Base-by-base conservation (phyloP, 2,329 filamentous ascomycete genomes). In the Reticulascus tulasneorum region DNA sequence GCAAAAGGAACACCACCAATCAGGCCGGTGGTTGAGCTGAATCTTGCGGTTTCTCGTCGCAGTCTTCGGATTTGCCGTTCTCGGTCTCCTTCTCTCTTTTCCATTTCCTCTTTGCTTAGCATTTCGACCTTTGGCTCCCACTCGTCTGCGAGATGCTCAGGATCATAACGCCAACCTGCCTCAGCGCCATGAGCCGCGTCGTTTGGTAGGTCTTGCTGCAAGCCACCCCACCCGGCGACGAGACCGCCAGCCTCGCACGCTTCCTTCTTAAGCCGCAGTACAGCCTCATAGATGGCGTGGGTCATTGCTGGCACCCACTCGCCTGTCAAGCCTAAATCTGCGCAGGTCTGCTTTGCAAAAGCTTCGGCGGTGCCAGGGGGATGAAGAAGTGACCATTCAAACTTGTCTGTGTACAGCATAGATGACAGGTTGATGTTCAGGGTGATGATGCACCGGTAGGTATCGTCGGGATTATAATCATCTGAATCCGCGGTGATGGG, bases 291-390 rank as follows among this genome's bases (percentile, higher is more conserved):
- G 49, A 98, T 97, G 22, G 90, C 93, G 55, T 96, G 91, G 11
- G 93, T 87, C 68, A 98, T 87, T 20, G 88, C 87, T 4, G 89
- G 86, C 5, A 95, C 80, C 89, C 93, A 98, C 64, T 98, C 93
- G 29, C 89, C 88, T 7, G 82, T 75, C 35, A 98, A 69, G 7
- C 91, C 91, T 8, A 98, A 70, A 56, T 98, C 93, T 19, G 88
- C 86, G 56, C 93, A 97, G 0, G 93, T 97, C 47, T 88, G 80
- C 55, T 87, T 88, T 22, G 93, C 90, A 58, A 97, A 97, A 10
- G 84, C 79, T 59, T 98, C 91, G 0, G 93, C 88, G 26, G 91
- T 89, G 16, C 91, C 91, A 2, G 89, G 85, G 3, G 90, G 89
- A 53, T 97, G 90, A 13, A 95, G 71, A 15, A 98, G 69, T 6